phyloP scores from a whole-genome alignment of 2,329 filamentous ascomycete species.

The Conoideocrella luteorostrata region DNA sequence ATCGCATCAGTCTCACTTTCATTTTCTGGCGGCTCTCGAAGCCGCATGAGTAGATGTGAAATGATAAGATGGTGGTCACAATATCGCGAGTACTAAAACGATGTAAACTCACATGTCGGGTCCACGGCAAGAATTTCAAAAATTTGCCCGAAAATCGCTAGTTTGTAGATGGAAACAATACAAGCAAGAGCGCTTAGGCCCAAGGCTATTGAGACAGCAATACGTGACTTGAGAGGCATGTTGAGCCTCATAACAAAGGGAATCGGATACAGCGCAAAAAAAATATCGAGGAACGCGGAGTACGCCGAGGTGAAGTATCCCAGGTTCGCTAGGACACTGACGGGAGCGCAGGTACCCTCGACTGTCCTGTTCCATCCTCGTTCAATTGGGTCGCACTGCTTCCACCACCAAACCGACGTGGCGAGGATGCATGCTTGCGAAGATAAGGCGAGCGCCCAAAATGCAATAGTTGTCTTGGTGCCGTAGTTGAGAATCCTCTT shows the following conservation, averaged over 20 bases:
- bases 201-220: slow-evolving; percentile 17
- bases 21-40: no score
- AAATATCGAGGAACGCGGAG: slow-evolving; percentile 20
- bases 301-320: slow-evolving; percentile 20
- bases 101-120: slow-evolving; percentile 16
- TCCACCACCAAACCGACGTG: slow-evolving; percentile 20
- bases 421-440: slow-evolving; percentile 18
- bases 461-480: slow-evolving; percentile 16
- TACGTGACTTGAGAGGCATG: slow-evolving; percentile 17
- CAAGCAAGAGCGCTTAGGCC: slow-evolving; percentile 18
- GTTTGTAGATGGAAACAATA: slow-evolving; percentile 20
- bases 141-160: slow-evolving; percentile 16
- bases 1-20: neutral
- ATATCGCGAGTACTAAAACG: neutral
- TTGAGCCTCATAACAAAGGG: slow-evolving; percentile 20
- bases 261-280: slow-evolving; percentile 20
- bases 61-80: no score
- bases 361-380: slow-evolving; percentile 18
- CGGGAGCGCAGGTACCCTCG: slow-evolving; percentile 13
- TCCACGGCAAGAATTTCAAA: slow-evolving; percentile 17
- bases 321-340: slow-evolving; percentile 15
- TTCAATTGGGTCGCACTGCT: slow-evolving; percentile 17
- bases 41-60: no score
- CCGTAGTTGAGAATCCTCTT: slow-evolving; percentile 22
- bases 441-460: slow-evolving; percentile 17